Evolutionary conservation across 2,329 filamentous ascomycete genomes (phyloP), one percentile per base, ranked within the genome.

Genomic region (Diaporthe vaccinii): DNA sequence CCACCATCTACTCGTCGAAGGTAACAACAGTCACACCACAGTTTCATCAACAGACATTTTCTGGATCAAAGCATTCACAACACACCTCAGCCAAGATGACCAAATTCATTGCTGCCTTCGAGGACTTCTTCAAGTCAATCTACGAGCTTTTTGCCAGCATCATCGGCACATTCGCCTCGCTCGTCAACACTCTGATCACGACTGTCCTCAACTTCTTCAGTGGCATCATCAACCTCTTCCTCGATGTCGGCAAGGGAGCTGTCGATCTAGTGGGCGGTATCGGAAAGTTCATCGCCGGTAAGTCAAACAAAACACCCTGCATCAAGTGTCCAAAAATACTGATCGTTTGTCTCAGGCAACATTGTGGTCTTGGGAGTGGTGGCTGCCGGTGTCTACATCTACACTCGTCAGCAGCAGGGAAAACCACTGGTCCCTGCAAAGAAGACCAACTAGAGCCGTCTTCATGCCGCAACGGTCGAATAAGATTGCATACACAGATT

Each of bases 121-220:
- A 79, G 59, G 82, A 85, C 77, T 80, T 86, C 67, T 79, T 86
- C 79, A 84, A 82, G 78, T 85, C 84, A 79, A 80, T 86, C 79
- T 85, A 83, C 75, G 84, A 86, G 80, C 83, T 87, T 41, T 75
- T 86, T 53, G 78, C 82, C 46, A 85, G 84, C 7, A 75, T 86
- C 67, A 77, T 86, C 39, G 78, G 79, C 46, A 81, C 84, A n/a
- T 68, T 82, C 58, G 83, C 82, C 77, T 67, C 81, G 73, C 51
- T 86, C 46, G 74, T 85, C 20, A 81, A 84, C 59, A 81, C 81
- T 46, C 58, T 84, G 41, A 51, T 86, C 62, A 78, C 78, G 28
- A 81, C 83, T 17, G 72, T 85, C 61, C 74, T 85, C 67, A 79
- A 80, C 78, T 83, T 86, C 77, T 79, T 86, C 75, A 79, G 78